Evolutionary conservation across 2,329 filamentous ascomycete genomes (phyloP).

Genomic region (Microdochium paspali): DNA sequence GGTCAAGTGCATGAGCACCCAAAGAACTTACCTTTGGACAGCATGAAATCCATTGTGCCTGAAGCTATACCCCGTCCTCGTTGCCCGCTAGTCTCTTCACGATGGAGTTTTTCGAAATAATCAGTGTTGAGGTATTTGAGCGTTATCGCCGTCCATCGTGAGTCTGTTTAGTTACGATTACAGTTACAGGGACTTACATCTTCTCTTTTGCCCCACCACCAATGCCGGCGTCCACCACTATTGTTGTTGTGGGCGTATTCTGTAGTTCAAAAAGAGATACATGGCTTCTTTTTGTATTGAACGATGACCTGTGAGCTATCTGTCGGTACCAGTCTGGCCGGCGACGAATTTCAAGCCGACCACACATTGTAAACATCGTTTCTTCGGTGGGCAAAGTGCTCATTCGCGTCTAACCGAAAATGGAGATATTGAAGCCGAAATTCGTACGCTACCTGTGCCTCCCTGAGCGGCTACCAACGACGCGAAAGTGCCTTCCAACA

Average conservation of each 20-base stretch:
- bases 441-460: background rate
- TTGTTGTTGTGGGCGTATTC: conserved; percentile 35
- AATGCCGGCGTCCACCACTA: conserved; percentile 36
- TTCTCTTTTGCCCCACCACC: conserved; percentile 32
- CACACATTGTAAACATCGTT: background rate
- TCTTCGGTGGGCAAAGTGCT: background rate
- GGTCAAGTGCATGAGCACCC: too few species aligned
- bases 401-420: background rate
- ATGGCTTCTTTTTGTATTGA: conserved; percentile 26
- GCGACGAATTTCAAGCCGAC: background rate
- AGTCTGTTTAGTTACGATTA: conserved; percentile 3
- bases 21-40: background rate
- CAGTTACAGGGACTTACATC: background rate
- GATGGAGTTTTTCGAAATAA: background rate
- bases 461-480: background rate
- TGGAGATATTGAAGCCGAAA: background rate
- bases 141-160: conserved; percentile 20
- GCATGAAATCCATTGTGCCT: too few species aligned
- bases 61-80: too few species aligned
- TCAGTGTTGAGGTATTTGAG: conserved; percentile 7
- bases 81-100: background rate
- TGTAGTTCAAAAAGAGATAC: conserved; percentile 38
- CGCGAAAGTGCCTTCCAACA: background rate
- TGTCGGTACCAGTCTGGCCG: background rate
- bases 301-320: conserved; percentile 1